These are phyloP conservation scores for Taphrina sp. DNA, from an alignment of 1,139 yeast species.

Conservation along the genomic window DNA sequence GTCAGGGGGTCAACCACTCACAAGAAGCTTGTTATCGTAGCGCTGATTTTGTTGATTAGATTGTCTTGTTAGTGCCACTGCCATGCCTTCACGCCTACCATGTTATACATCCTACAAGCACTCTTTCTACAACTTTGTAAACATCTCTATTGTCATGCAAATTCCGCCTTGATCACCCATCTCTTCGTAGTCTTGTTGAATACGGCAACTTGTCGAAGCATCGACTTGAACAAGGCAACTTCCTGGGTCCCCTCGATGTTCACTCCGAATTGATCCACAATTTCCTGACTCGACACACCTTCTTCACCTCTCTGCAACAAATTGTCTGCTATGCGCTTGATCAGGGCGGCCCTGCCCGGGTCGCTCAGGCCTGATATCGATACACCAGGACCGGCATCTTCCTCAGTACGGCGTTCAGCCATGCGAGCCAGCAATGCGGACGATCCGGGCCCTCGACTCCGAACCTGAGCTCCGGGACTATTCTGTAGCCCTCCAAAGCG, in stretches of 20 bases:
- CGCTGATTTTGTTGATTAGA: too few relatives aligned
- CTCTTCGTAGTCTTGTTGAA: constrained; percentile 50
- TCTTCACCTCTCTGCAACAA: constrained; percentile 48
- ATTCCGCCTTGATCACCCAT: constrained; percentile 63
- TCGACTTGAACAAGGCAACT: constrained; percentile 62
- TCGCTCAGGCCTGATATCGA: constrained; percentile 18
- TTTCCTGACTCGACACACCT: constrained; percentile 56
- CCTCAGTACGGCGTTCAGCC: constrained; percentile 31
- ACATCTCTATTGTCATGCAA: too few relatives aligned
- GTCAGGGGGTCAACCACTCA: too few relatives aligned
- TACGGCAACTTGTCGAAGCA: constrained; percentile 64
- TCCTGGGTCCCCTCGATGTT: constrained; percentile 55
- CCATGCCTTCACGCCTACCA: too few relatives aligned
- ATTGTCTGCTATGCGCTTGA: constrained; percentile 47
- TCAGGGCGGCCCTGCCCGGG: constrained; percentile 40
- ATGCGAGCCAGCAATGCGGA: constrained; percentile 32
- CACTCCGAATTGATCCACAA: constrained; percentile 55
- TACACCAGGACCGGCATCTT: constrained; percentile 2
- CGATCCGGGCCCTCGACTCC: constrained; percentile 36
- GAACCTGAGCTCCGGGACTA: constrained; percentile 40
- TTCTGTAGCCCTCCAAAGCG: constrained; percentile 75
- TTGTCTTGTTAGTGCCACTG: too few relatives aligned
- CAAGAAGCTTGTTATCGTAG: too few relatives aligned
- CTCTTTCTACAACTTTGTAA: too few relatives aligned
- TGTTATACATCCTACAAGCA: too few relatives aligned